Percentiles rank a stretch among this genome's conserved stretches.
Evolutionary conservation across 768 basidiomycete species (phyloP).

Genomic region (Trichaptum fuscoviolaceum): DNA sequence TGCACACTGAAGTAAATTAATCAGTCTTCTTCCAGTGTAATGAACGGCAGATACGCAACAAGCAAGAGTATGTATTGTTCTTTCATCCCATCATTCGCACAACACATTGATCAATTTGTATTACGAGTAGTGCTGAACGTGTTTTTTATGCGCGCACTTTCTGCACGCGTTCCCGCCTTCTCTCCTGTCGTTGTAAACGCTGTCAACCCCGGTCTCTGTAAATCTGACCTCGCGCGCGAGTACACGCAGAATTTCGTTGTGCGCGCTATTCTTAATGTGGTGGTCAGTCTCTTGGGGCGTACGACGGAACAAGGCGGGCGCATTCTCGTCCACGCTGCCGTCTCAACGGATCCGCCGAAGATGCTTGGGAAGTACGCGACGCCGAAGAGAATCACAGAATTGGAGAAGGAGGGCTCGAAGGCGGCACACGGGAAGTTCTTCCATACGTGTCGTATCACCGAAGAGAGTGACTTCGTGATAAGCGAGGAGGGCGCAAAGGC

Average conservation of each 20-base stretch:
- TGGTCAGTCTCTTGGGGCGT: conserved; percentile 29
- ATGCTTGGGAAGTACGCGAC: conserved; percentile 27
- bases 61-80: conserved; percentile 30
- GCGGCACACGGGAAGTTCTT: conserved; percentile 8
- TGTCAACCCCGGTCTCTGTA: conserved; percentile 39
- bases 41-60: conserved; percentile 21
- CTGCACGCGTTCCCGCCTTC: conserved; percentile 23
- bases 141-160: conserved; percentile 34
- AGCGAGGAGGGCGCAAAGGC: conserved; percentile 25
- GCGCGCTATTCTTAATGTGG: conserved; percentile 16
- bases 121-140: conserved; percentile 32
- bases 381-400: not conserved
- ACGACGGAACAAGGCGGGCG: conserved; percentile 33
- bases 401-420: not conserved
- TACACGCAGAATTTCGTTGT: conserved; percentile 15
- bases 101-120: not conserved
- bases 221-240: conserved; percentile 29
- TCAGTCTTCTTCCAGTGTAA: conserved; percentile 12
- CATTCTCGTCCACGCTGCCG: conserved; percentile 29
- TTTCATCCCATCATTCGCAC: not conserved
- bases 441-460: conserved; percentile 18
- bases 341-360: conserved; percentile 23
- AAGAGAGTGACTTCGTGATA: conserved; percentile 31
- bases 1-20: not conserved
- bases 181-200: conserved; percentile 28